phyloP scores from a whole-genome alignment of 1,139 yeast genomes.

The Suhomyces choctaworum region DNA sequence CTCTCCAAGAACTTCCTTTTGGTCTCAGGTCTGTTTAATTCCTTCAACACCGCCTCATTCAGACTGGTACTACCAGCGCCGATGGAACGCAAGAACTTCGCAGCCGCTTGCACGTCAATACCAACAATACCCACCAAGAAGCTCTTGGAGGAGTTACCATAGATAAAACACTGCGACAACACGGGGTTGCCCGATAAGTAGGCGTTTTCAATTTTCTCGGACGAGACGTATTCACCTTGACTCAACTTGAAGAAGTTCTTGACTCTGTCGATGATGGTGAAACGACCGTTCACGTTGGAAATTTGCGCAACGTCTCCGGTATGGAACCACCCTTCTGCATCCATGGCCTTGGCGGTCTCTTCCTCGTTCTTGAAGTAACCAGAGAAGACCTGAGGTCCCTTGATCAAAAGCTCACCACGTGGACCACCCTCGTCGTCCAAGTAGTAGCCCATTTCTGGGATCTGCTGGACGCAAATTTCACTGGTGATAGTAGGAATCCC shows the following conservation, averaged over 20 bases:
- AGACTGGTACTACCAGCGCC: slow-evolving; percentile 16
- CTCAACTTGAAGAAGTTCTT: slow-evolving; percentile 33
- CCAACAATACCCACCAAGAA: slow-evolving; percentile 26
- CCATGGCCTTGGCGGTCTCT: slow-evolving; percentile 24
- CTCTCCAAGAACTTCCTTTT: slow-evolving; percentile 14
- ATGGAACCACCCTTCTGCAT: slow-evolving; percentile 28
- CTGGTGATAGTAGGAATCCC: slow-evolving; percentile 56
- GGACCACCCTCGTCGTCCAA: slow-evolving; percentile 35
- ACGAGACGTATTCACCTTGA: slow-evolving; percentile 31
- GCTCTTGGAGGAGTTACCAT: slow-evolving; percentile 25
- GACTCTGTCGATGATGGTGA: slow-evolving; percentile 28
- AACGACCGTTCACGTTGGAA: slow-evolving; percentile 17
- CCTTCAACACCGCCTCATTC: slow-evolving; percentile 18
- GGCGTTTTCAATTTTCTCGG: slow-evolving; percentile 26
- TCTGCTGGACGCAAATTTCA: slow-evolving; percentile 63
- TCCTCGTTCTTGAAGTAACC: slow-evolving; percentile 28
- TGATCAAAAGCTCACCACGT: slow-evolving; percentile 28
- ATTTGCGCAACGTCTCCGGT: slow-evolving; percentile 31
- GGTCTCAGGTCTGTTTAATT: slow-evolving; percentile 16
- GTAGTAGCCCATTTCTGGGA: slow-evolving; percentile 67
- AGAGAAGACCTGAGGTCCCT: slow-evolving; percentile 28
- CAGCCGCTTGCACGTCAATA: slow-evolving; percentile 21
- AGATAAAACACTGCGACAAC: slow-evolving; percentile 23
- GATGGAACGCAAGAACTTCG: slow-evolving; percentile 20
- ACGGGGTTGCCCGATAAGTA: slow-evolving; percentile 22